These are phyloP conservation scores for Syzygium jambos DNA, from an alignment of 345 rosid species.

Conservation along the genomic window DNA sequence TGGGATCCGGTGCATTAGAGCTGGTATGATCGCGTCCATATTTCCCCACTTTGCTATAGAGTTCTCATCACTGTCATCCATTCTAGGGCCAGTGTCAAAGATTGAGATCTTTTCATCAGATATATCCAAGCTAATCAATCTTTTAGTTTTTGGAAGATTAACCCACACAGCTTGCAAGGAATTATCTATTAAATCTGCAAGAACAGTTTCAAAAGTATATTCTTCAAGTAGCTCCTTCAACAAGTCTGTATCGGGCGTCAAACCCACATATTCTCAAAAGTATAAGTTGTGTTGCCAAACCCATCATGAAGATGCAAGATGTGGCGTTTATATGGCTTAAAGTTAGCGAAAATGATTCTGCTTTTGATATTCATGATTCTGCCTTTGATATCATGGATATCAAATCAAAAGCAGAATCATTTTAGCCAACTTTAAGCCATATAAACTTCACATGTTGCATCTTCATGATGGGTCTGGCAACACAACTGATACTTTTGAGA, in stretches of 20 bases:
- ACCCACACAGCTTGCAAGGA: slow-evolving; percentile 79
- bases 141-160: slow-evolving; percentile 16
- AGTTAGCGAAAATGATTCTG: slow-evolving; percentile 17
- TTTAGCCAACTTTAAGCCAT: slow-evolving; percentile 25
- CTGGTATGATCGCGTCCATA: too few species aligned
- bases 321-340: slow-evolving; percentile 30
- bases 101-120: slow-evolving; percentile 33
- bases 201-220: slow-evolving; percentile 56
- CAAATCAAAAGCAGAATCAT: slow-evolving; percentile 9
- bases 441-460: slow-evolving; percentile 27
- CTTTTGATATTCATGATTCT: not conserved
- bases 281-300: slow-evolving; percentile 6
- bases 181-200: slow-evolving; percentile 73
- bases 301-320: slow-evolving; percentile 50
- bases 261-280: slow-evolving; percentile 73
- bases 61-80: slow-evolving; percentile 55
- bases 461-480: slow-evolving; percentile 43
- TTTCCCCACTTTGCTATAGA: slow-evolving; percentile 47
- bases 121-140: slow-evolving; percentile 47
- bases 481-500: slow-evolving; percentile 33
- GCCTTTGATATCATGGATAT: not conserved
- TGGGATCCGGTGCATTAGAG: too few species aligned
- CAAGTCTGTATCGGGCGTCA: slow-evolving; percentile 58
- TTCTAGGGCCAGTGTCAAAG: slow-evolving; percentile 69
- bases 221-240: slow-evolving; percentile 52